Conservation (phyloP, 768 basidiomycete species). For the Punctularia strigosozonata region DNA sequence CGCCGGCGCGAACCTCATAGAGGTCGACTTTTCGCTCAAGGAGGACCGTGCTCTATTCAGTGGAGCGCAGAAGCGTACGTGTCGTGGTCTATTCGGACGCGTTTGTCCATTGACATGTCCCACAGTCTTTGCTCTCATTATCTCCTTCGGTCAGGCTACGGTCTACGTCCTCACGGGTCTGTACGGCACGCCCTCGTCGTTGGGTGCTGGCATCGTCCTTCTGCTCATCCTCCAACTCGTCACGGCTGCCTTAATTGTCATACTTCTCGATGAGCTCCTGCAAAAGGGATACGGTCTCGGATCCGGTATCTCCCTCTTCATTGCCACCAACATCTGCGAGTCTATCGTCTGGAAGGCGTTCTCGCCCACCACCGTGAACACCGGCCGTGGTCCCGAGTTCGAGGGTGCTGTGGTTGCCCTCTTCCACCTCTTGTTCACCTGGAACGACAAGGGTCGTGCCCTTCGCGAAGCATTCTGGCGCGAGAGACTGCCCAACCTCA, state of each 20-base stretch:
- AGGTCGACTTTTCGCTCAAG: conserved; percentile 94
- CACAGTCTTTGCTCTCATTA: conserved; percentile 94
- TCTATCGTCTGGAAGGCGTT: conserved; percentile 99
- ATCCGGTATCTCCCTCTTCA: conserved; percentile 97
- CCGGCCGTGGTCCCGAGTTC: conserved; percentile 95
- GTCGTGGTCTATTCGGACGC: too few species aligned
- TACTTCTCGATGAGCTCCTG: conserved; percentile 95
- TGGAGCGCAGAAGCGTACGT: conserved; percentile 92
- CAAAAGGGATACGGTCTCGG: conserved; percentile 99
- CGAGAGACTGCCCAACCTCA: conserved; percentile 91
- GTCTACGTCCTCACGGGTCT: conserved; percentile 96
- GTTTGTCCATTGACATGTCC: conserved; percentile 1
- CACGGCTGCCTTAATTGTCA: conserved; percentile 89
- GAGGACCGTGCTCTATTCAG: conserved; percentile 94
- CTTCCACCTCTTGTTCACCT: conserved; percentile 96
- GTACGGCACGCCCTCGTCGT: conserved; percentile 85
- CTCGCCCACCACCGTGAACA: conserved; percentile 96
- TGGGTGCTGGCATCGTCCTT: conserved; percentile 95
- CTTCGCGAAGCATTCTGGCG: conserved; percentile 98
- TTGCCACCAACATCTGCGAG: conserved; percentile 99
- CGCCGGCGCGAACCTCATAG: conserved; percentile 94
- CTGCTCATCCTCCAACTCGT: conserved; percentile 94
- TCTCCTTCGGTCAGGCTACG: conserved; percentile 91
- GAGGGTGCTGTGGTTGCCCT: conserved; percentile 93
- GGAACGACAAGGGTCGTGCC: conserved; percentile 96